Conservation (phyloP, 306 rosid genomes). For the Glycine tomentella region DNA sequence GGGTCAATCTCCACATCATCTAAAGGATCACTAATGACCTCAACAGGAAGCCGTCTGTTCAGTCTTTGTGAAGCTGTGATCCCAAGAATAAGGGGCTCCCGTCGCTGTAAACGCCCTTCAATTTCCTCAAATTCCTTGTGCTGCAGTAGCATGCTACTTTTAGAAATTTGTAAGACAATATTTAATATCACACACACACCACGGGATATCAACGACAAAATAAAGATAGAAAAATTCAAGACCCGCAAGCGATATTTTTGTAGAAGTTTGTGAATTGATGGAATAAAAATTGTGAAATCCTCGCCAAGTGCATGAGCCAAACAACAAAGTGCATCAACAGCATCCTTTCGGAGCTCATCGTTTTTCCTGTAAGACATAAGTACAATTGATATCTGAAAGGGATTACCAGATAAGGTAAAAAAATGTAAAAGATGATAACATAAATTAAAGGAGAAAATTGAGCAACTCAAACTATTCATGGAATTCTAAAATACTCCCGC, state of each 20-base stretch:
- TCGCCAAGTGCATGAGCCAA: conserved; percentile 97
- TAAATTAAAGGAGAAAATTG: background rate
- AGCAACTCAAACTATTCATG: no score
- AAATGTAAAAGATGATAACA: conserved; percentile 27
- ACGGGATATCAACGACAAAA: no score
- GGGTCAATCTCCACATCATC: conserved; percentile 79
- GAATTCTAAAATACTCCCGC: no score
- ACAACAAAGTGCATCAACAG: conserved; percentile 96
- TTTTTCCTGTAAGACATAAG: conserved; percentile 68
- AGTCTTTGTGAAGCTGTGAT: conserved; percentile 70
- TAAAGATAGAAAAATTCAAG: conserved; percentile 21
- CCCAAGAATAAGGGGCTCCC: conserved; percentile 87
- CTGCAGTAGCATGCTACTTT: conserved; percentile 56
- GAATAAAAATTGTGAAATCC: conserved; percentile 90
- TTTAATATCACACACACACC: no score
- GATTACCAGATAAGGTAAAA: conserved; percentile 30
- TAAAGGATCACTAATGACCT: conserved; percentile 81
- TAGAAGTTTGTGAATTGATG: conserved; percentile 87
- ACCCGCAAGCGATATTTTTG: conserved; percentile 85
- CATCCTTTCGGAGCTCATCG: conserved; percentile 86
- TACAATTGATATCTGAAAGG: conserved; percentile 17
- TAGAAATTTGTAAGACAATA: background rate
- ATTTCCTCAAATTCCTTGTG: conserved; percentile 99
- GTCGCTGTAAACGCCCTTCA: conserved; percentile 81
- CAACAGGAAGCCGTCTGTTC: conserved; percentile 69